phyloP scores from a whole-genome alignment of 1,284 basidiomycete genomes.

The Omphalotus olearius region DNA sequence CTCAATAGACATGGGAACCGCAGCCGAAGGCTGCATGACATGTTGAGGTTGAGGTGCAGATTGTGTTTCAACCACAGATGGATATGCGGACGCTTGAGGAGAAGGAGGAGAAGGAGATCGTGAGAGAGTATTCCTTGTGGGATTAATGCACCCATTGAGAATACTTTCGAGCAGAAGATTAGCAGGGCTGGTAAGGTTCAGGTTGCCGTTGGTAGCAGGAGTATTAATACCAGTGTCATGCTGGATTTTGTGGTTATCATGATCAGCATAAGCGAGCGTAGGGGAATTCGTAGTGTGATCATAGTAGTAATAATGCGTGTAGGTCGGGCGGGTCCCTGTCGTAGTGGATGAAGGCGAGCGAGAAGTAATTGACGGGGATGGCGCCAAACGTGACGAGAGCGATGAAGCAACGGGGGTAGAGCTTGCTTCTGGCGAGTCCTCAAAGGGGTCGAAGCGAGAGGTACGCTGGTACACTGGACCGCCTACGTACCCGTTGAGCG shows the following conservation, averaged over 20 bases:
- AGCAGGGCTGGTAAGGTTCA: slow-evolving; percentile 8
- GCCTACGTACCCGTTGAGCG: neutral
- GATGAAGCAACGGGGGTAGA: neutral
- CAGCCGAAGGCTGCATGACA: neutral
- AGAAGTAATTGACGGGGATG: neutral
- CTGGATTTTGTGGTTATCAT: neutral
- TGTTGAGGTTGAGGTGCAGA: neutral
- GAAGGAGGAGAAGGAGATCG: slow-evolving; percentile 14
- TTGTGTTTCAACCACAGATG: neutral
- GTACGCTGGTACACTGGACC: slow-evolving; percentile 7
- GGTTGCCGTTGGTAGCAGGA: neutral
- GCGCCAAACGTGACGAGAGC: neutral
- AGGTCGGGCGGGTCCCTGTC: slow-evolving; percentile 5
- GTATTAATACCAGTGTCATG: neutral
- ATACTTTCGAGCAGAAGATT: slow-evolving; percentile 8
- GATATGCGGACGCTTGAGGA: neutral
- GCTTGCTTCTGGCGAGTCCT: slow-evolving; percentile 4
- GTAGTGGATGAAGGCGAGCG: neutral
- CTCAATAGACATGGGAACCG: neutral
- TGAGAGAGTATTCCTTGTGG: neutral
- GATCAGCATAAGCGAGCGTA: slow-evolving; percentile 14
- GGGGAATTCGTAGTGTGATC: slow-evolving; percentile 13
- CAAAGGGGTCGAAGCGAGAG: slow-evolving; percentile 13
- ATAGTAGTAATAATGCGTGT: slow-evolving; percentile 16
- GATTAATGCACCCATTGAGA: slow-evolving; percentile 1